Percentiles rank a stretch among this genome's conserved stretches.
Evolutionary conservation across 805 yeast genomes (phyloP).

Genomic region (Cyberlindnera meyerae): DNA sequence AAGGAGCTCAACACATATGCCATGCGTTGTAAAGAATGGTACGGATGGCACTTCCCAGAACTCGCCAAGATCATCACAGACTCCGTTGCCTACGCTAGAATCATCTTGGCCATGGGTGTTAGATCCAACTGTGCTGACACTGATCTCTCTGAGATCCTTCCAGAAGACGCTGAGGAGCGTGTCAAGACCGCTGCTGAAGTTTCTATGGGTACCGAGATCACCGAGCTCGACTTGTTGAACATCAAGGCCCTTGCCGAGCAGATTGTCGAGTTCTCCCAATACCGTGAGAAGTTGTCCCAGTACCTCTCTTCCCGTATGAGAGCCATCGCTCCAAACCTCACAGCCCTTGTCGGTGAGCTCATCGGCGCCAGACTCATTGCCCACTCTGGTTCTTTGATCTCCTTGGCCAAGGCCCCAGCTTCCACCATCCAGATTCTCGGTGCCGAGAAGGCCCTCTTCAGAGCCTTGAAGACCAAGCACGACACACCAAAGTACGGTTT

Average conservation of each 20-base stretch:
- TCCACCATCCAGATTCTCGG: constrained; percentile 97
- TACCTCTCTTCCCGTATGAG: constrained; percentile 93
- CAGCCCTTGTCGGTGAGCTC: constrained; percentile 93
- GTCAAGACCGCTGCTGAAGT: constrained; percentile 97
- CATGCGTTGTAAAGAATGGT: constrained; percentile 99
- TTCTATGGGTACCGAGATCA: constrained; percentile 99
- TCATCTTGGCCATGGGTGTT: constrained; percentile 88
- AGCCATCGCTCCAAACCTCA: constrained; percentile 97
- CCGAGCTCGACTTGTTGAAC: constrained; percentile 82
- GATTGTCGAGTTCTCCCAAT: constrained; percentile 91
- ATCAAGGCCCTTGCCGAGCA: constrained; percentile 91
- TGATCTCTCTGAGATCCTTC: constrained; percentile 84
- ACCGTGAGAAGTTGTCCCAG: constrained; percentile 92
- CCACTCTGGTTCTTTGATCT: constrained; percentile 91
- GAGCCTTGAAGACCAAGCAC: constrained; percentile 97
- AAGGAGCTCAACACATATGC: constrained; percentile 97
- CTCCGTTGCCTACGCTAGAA: constrained; percentile 94
- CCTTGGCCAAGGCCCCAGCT: constrained; percentile 97
- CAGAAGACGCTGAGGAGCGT: constrained; percentile 88
- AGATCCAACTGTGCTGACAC: constrained; percentile 88
- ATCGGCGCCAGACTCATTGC: constrained; percentile 98
- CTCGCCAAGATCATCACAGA: constrained; percentile 95
- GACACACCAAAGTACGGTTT: constrained; percentile 98
- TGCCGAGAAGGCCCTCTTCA: constrained; percentile 97
- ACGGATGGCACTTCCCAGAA: constrained; percentile 99